Evolutionary conservation across 495 filamentous ascomycete genomes (phyloP).

Genomic region (Trichodelitschia bisporula): DNA sequence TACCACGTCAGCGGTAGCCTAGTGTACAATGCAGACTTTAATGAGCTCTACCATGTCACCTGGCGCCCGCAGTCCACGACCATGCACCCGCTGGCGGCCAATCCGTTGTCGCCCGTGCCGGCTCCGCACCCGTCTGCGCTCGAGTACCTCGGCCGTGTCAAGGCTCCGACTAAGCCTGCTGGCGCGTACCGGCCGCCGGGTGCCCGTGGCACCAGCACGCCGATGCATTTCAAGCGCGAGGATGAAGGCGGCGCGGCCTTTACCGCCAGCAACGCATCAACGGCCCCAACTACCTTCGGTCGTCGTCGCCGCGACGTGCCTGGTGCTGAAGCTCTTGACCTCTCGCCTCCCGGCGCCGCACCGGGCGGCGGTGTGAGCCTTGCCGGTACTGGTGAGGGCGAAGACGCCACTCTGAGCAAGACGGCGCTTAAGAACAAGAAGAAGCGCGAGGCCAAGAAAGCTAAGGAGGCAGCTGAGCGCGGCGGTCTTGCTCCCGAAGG

Average conservation of each 20-base stretch:
- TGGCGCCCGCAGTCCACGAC: slow-evolving; percentile 56
- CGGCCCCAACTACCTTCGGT: slow-evolving; percentile 39
- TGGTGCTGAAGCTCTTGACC: slow-evolving; percentile 42
- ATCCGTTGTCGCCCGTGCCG: slow-evolving; percentile 46
- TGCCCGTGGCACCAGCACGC: slow-evolving; percentile 67
- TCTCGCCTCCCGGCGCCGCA: slow-evolving; percentile 30
- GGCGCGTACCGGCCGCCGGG: slow-evolving; percentile 95
- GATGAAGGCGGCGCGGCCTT: slow-evolving; percentile 89
- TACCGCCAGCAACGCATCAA: slow-evolving; percentile 51
- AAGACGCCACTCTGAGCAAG: slow-evolving; percentile 50
- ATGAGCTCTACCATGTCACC: slow-evolving; percentile 74
- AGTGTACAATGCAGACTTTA: slow-evolving; percentile 87
- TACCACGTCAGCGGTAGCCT: slow-evolving; percentile 81
- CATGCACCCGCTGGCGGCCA: slow-evolving; percentile 39
- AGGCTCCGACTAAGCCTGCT: slow-evolving; percentile 80
- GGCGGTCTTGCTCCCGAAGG: slow-evolving; percentile 26
- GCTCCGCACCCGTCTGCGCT: slow-evolving; percentile 63
- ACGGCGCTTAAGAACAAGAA: slow-evolving; percentile 94
- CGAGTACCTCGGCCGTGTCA: slow-evolving; percentile 58
- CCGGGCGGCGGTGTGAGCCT: slow-evolving; percentile 47
- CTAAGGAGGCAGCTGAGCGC: slow-evolving; percentile 39
- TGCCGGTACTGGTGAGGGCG: slow-evolving; percentile 27
- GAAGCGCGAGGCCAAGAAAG: slow-evolving; percentile 91
- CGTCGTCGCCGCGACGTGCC: slow-evolving; percentile 50
- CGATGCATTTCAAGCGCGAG: slow-evolving; percentile 88